Percentiles rank a stretch among this genome's conserved stretches.
These are phyloP conservation scores for Hypoxylon sp. DNA, from an alignment of 2,329 filamentous ascomycete genomes.

Conservation along the genomic window DNA sequence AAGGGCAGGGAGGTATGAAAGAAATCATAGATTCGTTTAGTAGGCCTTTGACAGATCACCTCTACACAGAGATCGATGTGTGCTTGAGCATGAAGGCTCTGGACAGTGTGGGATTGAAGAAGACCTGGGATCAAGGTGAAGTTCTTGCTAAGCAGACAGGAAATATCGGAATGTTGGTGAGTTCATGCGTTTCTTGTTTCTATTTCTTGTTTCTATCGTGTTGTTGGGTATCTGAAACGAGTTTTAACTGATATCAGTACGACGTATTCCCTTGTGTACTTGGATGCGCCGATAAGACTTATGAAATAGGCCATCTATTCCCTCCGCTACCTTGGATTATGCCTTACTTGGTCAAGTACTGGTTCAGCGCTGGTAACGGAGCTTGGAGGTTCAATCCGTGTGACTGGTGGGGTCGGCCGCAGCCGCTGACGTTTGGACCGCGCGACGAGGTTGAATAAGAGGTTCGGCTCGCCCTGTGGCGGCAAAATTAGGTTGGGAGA, in stretches of 20 bases:
- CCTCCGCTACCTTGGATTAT: conserved; percentile 37
- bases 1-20: conserved; percentile 35
- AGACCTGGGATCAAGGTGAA: conserved; percentile 34
- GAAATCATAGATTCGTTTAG: conserved; percentile 42
- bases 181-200: neutral
- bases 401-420: conserved; percentile 41
- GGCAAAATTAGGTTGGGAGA: no score
- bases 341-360: conserved; percentile 41
- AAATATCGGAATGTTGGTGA: conserved; percentile 29
- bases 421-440: conserved; percentile 28
- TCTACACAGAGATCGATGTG: conserved; percentile 44
- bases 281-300: conserved; percentile 40
- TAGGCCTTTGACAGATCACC: conserved; percentile 39
- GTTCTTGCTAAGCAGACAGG: conserved; percentile 24
- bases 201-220: no score
- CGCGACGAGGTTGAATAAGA: no score
- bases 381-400: conserved; percentile 44
- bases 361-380: conserved; percentile 37
- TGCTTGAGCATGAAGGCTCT: conserved; percentile 39
- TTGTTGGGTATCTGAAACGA: no score
- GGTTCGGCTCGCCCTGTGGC: no score
- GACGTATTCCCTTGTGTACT: conserved; percentile 39
- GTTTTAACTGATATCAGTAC: conserved; percentile 14
- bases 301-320: conserved; percentile 39
- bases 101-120: conserved; percentile 28